Evolutionary conservation across 1,284 basidiomycete species (phyloP).

Genomic region (Vanrija humicola): DNA sequence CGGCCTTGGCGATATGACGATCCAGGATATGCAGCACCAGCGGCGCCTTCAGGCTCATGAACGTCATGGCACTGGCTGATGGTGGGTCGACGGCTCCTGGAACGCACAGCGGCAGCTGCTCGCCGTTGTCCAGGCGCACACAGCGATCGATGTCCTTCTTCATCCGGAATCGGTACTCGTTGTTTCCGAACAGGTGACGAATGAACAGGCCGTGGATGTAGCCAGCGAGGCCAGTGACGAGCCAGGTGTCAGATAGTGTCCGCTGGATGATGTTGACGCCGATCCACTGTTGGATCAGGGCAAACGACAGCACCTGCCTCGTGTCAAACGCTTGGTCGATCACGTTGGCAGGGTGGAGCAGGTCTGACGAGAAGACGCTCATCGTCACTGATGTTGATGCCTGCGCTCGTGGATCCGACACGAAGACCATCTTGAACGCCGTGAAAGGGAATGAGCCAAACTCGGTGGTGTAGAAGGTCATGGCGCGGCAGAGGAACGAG

Average conservation of each 20-base stretch:
- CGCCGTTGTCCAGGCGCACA: conserved; percentile 78
- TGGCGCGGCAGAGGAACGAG: conserved; percentile 75
- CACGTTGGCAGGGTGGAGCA: conserved; percentile 80
- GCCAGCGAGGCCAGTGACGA: conserved; percentile 85
- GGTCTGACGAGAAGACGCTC: conserved; percentile 72
- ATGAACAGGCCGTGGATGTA: conserved; percentile 89
- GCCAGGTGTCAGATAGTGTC: conserved; percentile 93
- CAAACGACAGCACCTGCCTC: conserved; percentile 77
- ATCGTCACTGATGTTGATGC: conserved; percentile 82
- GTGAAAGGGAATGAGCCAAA: conserved; percentile 96
- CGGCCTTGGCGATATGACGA: conserved; percentile 86
- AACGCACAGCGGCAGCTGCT: conserved; percentile 90
- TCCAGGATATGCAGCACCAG: conserved; percentile 95
- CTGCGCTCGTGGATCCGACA: conserved; percentile 76
- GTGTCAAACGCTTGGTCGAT: conserved; percentile 94
- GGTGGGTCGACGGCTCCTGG: conserved; percentile 77
- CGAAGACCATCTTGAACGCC: conserved; percentile 93
- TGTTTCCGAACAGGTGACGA: conserved; percentile 84
- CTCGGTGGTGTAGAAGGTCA: conserved; percentile 87
- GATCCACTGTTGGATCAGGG: conserved; percentile 92
- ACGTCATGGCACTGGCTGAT: conserved; percentile 68
- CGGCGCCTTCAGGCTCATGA: conserved; percentile 92
- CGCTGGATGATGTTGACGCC: conserved; percentile 95
- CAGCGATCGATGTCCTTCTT: conserved; percentile 98
- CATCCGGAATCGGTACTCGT: conserved; percentile 92